Conservation (phyloP, 75 land plant genomes). For the Adiantum capillusveneris region DNA sequence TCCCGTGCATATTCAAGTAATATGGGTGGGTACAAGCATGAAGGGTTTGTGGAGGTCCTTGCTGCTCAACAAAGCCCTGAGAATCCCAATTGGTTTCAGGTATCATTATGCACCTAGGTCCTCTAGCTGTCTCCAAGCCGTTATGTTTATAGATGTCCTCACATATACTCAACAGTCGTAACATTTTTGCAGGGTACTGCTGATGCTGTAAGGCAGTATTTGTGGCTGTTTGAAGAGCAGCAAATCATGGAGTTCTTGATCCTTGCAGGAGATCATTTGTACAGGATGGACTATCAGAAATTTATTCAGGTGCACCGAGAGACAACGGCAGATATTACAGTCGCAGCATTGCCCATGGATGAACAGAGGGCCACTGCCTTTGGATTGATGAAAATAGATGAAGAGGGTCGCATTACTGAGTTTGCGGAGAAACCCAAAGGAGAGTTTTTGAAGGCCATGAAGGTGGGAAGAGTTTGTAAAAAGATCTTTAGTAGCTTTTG, state of each 20-base stretch:
- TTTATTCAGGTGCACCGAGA: constrained; percentile 65
- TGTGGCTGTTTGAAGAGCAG: constrained; percentile 74
- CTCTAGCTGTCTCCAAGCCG: too few relatives aligned
- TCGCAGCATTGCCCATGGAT: constrained; percentile 57
- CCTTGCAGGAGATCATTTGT: constrained; percentile 80
- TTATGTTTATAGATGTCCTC: too few relatives aligned
- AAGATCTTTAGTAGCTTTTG: too few relatives aligned
- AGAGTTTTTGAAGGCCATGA: constrained; percentile 27
- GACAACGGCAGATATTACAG: constrained; percentile 66
- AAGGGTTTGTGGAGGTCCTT: constrained; percentile 74
- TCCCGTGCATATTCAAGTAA: constrained; percentile 58
- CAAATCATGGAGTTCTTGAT: constrained; percentile 57
- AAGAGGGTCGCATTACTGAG: constrained; percentile 43
- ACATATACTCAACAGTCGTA: too few relatives aligned
- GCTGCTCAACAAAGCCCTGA: constrained; percentile 90
- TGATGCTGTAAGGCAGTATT: constrained; percentile 79
- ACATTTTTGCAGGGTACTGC: constrained; percentile 58
- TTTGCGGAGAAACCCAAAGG: constrained; percentile 50
- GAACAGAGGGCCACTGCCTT: constrained; percentile 45
- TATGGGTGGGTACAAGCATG: constrained; percentile 49
- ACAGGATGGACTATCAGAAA: constrained; percentile 72
- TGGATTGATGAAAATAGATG: constrained; percentile 50
- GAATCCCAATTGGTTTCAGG: constrained; percentile 75
- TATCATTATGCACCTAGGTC: too few relatives aligned
- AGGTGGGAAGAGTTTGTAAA: too few relatives aligned